Evolutionary conservation across 2,329 filamentous ascomycete species (phyloP), one percentile per base, ranked within the genome.

Genomic region (Curvularia hawaiiensis): DNA sequence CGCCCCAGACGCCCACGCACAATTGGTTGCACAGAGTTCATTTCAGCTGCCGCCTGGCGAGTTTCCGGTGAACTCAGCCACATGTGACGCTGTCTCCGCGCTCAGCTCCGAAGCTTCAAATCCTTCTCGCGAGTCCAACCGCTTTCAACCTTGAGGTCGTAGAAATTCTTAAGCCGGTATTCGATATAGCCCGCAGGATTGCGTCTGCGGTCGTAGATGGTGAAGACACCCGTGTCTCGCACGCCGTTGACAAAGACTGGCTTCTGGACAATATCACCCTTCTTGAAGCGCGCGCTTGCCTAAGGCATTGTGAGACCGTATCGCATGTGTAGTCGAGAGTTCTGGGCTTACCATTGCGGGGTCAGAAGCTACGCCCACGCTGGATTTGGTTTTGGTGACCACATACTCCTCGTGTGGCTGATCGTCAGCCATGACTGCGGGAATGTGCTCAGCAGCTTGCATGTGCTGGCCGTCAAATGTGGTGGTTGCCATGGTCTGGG

Each of bases 121-220:
- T 71, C 58, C 35, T 56, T 74, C 49, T 75, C 73, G 11, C 72
- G 69, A 24, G 70, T 52, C 64, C 65, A 73, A n/a, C 56, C 61
- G 33, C 71, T 66, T 31, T 63, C 61, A 58, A 54, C 44, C 18
- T 31, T 46, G 45, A 40, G 46, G 56, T 10, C 18, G 63, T 58
- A 22, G 11, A 24, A 20, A 20, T 68, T 64, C 6, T 51, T 38
- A 18, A 75, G 63, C 58, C 72, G 69, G 52, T 75, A 75, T 43
- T 75, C 70, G 18, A 55, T 61, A 50, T 60, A 74, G 3, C 54
- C 60, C n/a, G 50, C 56, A 3, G 40, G 48, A 9, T 20, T 63
- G 44, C 55, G 54, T 1, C 5, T 58, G 59, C 14, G 18, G 35
- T 22, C 52, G 43, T 55, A 46, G n/a, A 75, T 52, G 14, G 44